Base-by-base conservation (phyloP, 2,329 filamentous ascomycete species). In the Xylaria sp. region DNA sequence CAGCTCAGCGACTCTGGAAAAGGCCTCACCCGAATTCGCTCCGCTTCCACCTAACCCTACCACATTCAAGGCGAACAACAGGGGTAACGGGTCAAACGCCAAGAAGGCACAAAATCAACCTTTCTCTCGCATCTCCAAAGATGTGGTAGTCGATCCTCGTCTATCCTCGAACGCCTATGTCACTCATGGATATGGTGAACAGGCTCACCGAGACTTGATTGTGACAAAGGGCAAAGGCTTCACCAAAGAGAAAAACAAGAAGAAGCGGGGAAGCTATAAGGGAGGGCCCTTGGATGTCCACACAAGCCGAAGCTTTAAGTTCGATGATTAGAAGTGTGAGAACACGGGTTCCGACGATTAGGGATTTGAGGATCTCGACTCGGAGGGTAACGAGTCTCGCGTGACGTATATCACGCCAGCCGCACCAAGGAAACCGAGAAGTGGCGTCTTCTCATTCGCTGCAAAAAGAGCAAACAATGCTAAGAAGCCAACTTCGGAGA, bases 161-260 rank as follows among this genome's bases (percentile, higher is more conserved):
- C 90, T 94, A 74, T 79, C 89, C 2, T 94, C 91, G 74, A 97
- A 98, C 81, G 88, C 88, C 15, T 98, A 95, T 79, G 86, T 93
- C 11, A 86, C 90, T 26, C 93, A 97, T 79, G 90, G 92, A 71
- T 99, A 98, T 82, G 95, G 94, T 28, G 91, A 96, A 75, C 90
- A 90, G 74, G 97, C 97, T 9, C 93, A 94, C 78, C 88, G 93
- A 74, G 94, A 97, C 78, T 83, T 99, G 71, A 93, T 94, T 58
- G 88, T 97, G 46, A 98, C 95, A 38, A 93, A 92, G 79, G 96
- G 96, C 76, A 98, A 97, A 84, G 94, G 93, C 4, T 99, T 99
- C 83, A 98, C 95, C 68, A 99, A 99, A 86, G 96, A 98, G 85
- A 99, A 99, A 90, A 99, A 99, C 83, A 99, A 99, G 87, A 96